phyloP scores from a whole-genome alignment of 2,329 filamentous ascomycete species.

The Blastomyces percursus region DNA sequence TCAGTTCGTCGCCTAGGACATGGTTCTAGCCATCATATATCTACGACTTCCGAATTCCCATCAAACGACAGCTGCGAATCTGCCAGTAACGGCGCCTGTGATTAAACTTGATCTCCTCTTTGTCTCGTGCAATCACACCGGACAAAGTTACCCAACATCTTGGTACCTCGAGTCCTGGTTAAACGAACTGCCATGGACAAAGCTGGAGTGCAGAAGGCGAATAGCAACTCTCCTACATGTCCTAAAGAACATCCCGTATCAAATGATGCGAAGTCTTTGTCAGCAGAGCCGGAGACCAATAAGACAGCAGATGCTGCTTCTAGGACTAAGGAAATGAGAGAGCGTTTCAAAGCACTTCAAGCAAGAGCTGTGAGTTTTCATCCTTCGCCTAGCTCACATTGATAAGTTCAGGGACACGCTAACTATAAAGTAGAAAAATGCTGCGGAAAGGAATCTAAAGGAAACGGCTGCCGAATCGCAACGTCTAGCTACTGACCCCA shows the following conservation, averaged over 20 bases:
- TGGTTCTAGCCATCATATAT: background rate
- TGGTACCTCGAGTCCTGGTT: background rate
- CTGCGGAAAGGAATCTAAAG: constrained; percentile 54
- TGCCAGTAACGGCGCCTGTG: background rate
- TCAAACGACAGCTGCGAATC: background rate
- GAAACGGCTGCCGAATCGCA: constrained; percentile 76
- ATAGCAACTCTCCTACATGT: background rate
- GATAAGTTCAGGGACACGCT: constrained; percentile 12
- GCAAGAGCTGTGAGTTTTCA: constrained; percentile 51
- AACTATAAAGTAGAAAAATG: constrained; percentile 30
- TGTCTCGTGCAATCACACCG: background rate
- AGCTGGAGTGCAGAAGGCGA: background rate
- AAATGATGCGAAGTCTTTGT: background rate
- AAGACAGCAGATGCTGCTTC: constrained; percentile 14
- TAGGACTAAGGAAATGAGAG: constrained; percentile 49
- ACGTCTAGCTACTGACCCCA: constrained; percentile 64
- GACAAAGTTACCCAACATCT: background rate
- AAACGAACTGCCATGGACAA: background rate
- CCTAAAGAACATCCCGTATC: background rate
- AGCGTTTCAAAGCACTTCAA: constrained; percentile 78
- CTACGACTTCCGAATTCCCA: background rate
- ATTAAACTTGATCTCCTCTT: too few relatives aligned
- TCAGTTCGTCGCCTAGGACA: too few relatives aligned
- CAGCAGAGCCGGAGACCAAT: constrained; percentile 10
- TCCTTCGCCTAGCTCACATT: background rate